These are phyloP conservation scores for Diospyros lotus DNA, from an alignment of 148 eudicot genomes.

Conservation along the genomic window DNA sequence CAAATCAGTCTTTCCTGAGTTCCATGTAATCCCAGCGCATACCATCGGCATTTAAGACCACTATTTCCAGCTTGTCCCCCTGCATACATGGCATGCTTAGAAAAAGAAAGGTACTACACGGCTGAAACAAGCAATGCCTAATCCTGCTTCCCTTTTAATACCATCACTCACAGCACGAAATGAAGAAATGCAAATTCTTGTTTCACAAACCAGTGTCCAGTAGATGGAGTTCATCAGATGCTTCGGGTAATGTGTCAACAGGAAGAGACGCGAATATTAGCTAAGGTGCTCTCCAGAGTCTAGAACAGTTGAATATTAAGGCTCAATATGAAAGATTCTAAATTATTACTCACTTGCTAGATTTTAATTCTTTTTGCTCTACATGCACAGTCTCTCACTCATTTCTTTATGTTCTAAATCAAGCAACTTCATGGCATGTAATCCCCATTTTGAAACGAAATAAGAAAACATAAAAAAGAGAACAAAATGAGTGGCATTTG, in stretches of 20 bases:
- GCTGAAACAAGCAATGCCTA: background rate
- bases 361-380: too few species aligned
- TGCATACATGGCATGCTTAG: constrained; percentile 24
- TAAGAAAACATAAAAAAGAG: background rate
- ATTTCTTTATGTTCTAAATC: too few species aligned
- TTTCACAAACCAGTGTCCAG: background rate
- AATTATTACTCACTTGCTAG: too few species aligned
- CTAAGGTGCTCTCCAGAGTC: background rate
- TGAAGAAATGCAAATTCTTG: background rate
- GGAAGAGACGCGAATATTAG: background rate
- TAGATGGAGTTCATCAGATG: background rate
- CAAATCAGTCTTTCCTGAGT: constrained; percentile 60
- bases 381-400: too few species aligned
- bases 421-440: too few species aligned
- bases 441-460: too few species aligned
- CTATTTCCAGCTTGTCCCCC: constrained; percentile 92
- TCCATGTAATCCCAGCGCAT: constrained; percentile 69
- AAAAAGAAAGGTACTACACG: background rate
- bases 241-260: background rate
- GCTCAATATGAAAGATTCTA: background rate
- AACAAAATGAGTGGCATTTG: too few species aligned
- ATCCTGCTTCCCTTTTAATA: background rate
- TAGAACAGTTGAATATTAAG: background rate
- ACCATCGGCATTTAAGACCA: constrained; percentile 65
- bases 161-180: too few species aligned